Evolutionary conservation across 2,329 filamentous ascomycete genomes (phyloP).

Genomic region (Orbilia blumenaviensis): DNA sequence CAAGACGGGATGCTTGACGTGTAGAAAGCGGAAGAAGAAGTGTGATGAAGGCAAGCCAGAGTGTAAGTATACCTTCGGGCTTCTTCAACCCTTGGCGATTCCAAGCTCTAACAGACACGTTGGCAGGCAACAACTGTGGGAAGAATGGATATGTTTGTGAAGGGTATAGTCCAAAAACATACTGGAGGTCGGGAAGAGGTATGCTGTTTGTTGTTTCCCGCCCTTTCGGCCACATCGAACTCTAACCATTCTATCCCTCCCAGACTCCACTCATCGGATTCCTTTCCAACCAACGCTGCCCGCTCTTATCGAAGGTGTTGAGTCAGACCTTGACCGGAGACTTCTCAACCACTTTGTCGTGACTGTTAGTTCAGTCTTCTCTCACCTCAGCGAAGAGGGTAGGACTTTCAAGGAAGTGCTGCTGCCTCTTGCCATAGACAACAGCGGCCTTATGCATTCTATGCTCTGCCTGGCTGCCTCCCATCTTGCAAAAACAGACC

Average conservation of each 20-base stretch:
- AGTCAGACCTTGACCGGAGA: conserved; percentile 78
- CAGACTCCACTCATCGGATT: conserved; percentile 34
- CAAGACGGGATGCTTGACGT: conserved; percentile 75
- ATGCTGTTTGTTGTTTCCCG: conserved; percentile 53
- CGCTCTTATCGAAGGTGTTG: conserved; percentile 78
- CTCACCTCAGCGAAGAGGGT: conserved; percentile 79
- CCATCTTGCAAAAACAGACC: conserved; percentile 70
- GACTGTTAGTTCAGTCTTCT: conserved; percentile 80
- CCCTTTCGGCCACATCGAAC: neutral
- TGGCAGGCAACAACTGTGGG: conserved; percentile 80
- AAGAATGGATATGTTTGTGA: conserved; percentile 94
- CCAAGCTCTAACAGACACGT: conserved; percentile 29
- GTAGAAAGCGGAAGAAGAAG: conserved; percentile 76
- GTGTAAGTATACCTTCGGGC: conserved; percentile 67
- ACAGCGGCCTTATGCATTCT: conserved; percentile 88
- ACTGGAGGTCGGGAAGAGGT: conserved; percentile 82
- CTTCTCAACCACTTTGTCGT: conserved; percentile 86
- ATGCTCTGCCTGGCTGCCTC: conserved; percentile 83
- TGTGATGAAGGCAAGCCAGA: conserved; percentile 74
- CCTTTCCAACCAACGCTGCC: conserved; percentile 53
- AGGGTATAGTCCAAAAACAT: conserved; percentile 84
- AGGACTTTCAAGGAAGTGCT: conserved; percentile 89
- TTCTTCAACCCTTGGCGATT: conserved; percentile 42
- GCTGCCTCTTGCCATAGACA: conserved; percentile 79
- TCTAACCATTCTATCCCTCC: conserved; percentile 1